phyloP scores from a whole-genome alignment of 495 filamentous ascomycete genomes.

The Podospora pseudoanserina region DNA sequence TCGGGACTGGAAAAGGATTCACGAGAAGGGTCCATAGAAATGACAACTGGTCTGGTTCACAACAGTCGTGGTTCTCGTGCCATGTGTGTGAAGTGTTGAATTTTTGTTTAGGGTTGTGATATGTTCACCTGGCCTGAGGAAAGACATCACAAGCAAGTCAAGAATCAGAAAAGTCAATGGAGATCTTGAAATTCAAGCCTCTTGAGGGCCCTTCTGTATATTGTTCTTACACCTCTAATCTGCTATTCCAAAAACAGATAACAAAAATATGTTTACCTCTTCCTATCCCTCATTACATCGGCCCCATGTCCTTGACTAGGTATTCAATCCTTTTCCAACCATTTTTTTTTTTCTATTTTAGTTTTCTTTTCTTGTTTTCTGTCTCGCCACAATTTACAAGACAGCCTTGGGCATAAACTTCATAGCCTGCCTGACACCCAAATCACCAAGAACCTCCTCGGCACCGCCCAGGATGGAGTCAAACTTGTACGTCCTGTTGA shows the following conservation, averaged over 20 bases:
- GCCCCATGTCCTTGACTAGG: background rate
- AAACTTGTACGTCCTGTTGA: constrained; percentile 83
- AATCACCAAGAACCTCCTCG: constrained; percentile 78
- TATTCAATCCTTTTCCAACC: background rate
- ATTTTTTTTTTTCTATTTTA: background rate
- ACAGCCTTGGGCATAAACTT: constrained; percentile 80
- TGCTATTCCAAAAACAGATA: background rate
- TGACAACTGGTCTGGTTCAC: constrained; percentile 21
- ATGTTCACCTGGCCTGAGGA: no score
- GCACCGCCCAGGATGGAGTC: constrained; percentile 83
- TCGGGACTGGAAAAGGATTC: constrained; percentile 27
- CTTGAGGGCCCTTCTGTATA: no score
- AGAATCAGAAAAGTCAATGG: no score
- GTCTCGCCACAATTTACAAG: constrained; percentile 46
- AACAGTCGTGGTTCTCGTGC: background rate
- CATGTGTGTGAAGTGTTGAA: background rate
- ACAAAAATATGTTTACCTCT: background rate
- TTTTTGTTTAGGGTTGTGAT: no score
- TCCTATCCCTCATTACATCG: background rate
- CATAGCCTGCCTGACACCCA: constrained; percentile 79
- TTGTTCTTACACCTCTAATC: no score
- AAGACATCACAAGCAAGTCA: no score
- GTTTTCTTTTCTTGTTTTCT: background rate
- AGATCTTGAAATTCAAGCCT: no score
- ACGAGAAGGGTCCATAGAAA: constrained; percentile 22